Evolutionary conservation across 2,329 filamentous ascomycete species (phyloP), one percentile per base, ranked within the genome.

Genomic region (Cladophialophora exuberans): DNA sequence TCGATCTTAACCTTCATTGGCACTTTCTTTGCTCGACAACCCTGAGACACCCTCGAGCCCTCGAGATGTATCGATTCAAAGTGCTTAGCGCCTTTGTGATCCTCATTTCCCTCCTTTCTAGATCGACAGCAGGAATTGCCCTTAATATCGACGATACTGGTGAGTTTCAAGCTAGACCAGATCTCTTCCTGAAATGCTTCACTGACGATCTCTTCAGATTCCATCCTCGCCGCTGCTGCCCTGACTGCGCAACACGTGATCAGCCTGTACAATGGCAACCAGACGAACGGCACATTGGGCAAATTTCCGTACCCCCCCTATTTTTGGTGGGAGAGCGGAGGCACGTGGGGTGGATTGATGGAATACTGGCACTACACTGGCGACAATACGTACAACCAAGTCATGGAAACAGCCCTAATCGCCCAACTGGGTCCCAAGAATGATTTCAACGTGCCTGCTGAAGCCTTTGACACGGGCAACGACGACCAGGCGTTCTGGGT

Each of bases 401-500:
- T 81, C 3, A 75, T 85, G 45, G 78, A 80, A 28, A 74, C 85
- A 57, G 85, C 81, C 6, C 71, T 89, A 2, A 68, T 83, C 4
- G 81, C 77, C 22, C 84, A 84, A 82, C 67, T 79, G 74, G 85
- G 84, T 1, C 78, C 80, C 0, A 69, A 79, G 6, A 75, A 78
- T 54, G 78, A 89, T 70, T 87, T 80, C 65, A 83, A 88, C 78
- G 75, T 80, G 3, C 76, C 79, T 0, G 69, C 57, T 47, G 62
- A 69, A 60, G 57, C 47, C 28, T 66, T 66, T 47, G 58, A 65
- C 46, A 58, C 61, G 31, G 62, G 85, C 62, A 90, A 88, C 68
- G 86, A 89, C 59, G 86, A 89, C 64, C 86, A 89, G 69, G 82
- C 79, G 25, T 87, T 87, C 68, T 89, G 86, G 86, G 86, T 78